Conservation (phyloP, 805 yeast genomes). For the Saturnispora zaruensis region DNA sequence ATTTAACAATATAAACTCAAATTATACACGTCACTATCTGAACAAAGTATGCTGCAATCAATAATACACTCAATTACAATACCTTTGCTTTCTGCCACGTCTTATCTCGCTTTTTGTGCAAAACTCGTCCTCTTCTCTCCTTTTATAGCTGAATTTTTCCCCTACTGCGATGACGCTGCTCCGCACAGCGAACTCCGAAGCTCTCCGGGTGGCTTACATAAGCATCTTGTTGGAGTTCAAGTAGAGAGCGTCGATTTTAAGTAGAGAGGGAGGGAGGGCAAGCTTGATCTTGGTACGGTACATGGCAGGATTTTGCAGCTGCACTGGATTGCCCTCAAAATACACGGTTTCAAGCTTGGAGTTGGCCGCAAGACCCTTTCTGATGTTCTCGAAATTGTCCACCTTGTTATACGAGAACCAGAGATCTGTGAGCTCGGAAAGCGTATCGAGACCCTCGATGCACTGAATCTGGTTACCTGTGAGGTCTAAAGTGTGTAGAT, state of each 20-base stretch:
- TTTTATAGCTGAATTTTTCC: not conserved
- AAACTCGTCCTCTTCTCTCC: not conserved
- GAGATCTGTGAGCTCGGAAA: constrained; percentile 71
- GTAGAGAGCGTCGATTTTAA: constrained; percentile 89
- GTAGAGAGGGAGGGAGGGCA: constrained; percentile 58
- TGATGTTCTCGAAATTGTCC: constrained; percentile 59
- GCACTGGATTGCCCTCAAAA: constrained; percentile 89
- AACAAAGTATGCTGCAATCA: not conserved
- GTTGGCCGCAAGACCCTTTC: constrained; percentile 52
- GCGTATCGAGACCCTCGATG: constrained; percentile 57
- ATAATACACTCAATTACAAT: not conserved
- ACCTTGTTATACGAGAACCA: constrained; percentile 86
- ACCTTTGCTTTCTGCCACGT: not conserved
- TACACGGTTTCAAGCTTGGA: constrained; percentile 77
- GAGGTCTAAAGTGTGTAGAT: constrained; percentile 69
- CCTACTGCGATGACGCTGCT: not conserved
- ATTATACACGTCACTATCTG: too few relatives aligned
- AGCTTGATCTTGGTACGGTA: constrained; percentile 78
- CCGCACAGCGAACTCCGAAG: not conserved
- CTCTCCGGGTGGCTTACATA: not conserved
- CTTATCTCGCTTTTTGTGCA: not conserved
- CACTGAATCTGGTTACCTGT: constrained; percentile 62
- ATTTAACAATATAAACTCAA: too few relatives aligned
- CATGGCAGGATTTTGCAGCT: constrained; percentile 59
- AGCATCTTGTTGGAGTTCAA: constrained; percentile 12